Base-by-base conservation (phyloP, 257 asterid species). In the Osmanthus fragrans region DNA sequence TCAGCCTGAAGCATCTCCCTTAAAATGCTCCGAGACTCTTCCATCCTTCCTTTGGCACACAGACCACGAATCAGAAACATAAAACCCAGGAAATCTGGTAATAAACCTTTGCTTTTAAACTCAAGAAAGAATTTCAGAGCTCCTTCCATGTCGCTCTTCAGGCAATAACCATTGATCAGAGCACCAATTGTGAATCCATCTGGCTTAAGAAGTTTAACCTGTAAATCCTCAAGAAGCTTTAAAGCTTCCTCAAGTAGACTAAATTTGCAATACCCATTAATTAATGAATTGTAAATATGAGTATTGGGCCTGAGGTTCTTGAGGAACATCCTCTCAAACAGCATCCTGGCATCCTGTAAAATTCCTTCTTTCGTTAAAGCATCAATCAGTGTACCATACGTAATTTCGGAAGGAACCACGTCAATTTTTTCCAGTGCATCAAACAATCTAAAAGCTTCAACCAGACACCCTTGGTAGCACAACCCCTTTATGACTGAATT, bases 31-130 rank as follows among this genome's bases (percentile, higher is more conserved):
- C 90, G 86, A 73, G 96, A 89, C 86, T 95, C 99, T 86, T 93
- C 99, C 97, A 95, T 91, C 82, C 99, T 91, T 80, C 99, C 99
- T 85, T 92, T 95, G 30, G 92, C 88, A 80, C 89, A 89, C 72
- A 95, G 86, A 30, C 98, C 97, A 56, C 92, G 86, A 27, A 94
- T 69, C 45, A 93, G 82, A 85, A 81, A 84, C 92, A 91, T 79
- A 68, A 90, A 95, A 74, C 99, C 99, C 73, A 86, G 76, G 69
- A 90, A 91, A 89, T 95, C 98, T 4, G 98, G 99, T 63, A 74
- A 77, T n/a, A 87, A 73, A 13, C 88, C 96, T 69, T 79, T 85
- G 42, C 79, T 75, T 83, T 82, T 88, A 58, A 86, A 88, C 78
- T 88, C 91, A 30, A 84, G 82, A 84, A 88, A 95, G 69, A 90